A percentile compares a stretch with the other conserved stretches of the same genome.
Evolutionary conservation across 225 moss, liverwort and hornwort species (phyloP).

Genomic region (Marchantia polymorpha): DNA sequence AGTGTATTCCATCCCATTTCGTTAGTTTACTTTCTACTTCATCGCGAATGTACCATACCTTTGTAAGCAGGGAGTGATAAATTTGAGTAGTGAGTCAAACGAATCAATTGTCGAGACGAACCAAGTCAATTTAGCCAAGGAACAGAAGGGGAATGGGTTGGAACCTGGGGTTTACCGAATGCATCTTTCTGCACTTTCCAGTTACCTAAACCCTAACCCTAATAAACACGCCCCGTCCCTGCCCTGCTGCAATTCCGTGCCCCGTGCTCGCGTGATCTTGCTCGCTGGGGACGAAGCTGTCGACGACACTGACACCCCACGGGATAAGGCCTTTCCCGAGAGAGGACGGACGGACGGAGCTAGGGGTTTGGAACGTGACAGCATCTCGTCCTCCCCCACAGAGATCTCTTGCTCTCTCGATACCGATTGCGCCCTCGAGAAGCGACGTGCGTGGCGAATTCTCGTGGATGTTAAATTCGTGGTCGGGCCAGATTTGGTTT

Average conservation of each 20-base stretch:
- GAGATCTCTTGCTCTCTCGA: not conserved
- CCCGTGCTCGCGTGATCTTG: not conserved
- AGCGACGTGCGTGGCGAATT: not conserved
- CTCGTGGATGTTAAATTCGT: too few relatives aligned
- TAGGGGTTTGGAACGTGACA: not conserved
- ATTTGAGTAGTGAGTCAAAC: too few relatives aligned
- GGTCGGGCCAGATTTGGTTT: not conserved
- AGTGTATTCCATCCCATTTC: too few relatives aligned
- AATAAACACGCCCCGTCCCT: not conserved
- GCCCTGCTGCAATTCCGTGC: not conserved
- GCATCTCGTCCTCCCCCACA: not conserved
- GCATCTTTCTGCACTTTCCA: not conserved
- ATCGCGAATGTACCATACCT: too few relatives aligned
- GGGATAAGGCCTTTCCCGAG: not conserved
- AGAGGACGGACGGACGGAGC: not conserved
- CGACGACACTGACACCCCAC: not conserved
- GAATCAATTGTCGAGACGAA: too few relatives aligned
- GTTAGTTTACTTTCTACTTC: too few relatives aligned
- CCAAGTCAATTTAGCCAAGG: too few relatives aligned
- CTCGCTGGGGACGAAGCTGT: not conserved
- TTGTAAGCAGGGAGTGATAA: too few relatives aligned
- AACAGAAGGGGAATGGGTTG: too few relatives aligned
- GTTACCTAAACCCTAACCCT: constrained; percentile 6
- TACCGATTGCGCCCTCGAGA: not conserved
- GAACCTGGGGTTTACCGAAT: not conserved